phyloP scores from a whole-genome alignment of 805 yeast genomes.

The Candida hungchunana region DNA sequence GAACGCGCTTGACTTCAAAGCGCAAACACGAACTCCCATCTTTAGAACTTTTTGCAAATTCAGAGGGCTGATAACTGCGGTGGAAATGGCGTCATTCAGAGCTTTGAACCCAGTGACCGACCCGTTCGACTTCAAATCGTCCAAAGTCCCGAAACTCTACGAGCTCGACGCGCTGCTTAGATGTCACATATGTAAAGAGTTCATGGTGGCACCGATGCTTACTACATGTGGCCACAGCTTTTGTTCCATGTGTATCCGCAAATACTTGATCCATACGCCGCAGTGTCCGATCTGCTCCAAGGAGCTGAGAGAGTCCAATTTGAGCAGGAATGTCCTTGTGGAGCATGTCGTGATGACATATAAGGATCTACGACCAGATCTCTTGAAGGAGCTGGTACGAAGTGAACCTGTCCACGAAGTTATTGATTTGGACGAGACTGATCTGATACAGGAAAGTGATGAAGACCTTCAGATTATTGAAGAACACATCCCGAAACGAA shows the following conservation, averaged over 20 bases:
- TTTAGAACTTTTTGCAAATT: too few relatives aligned
- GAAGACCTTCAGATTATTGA: conserved; percentile 28
- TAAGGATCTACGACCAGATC: conserved; percentile 35
- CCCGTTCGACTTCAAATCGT: conserved; percentile 64
- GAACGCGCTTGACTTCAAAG: not conserved
- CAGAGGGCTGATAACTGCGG: too few relatives aligned
- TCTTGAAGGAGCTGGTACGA: conserved; percentile 34
- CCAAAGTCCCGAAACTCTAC: conserved; percentile 50
- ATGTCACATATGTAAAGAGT: conserved; percentile 87
- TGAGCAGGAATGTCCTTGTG: conserved; percentile 62
- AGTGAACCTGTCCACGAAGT: conserved; percentile 16
- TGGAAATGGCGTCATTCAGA: conserved; percentile 5
- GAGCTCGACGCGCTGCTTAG: conserved; percentile 68
- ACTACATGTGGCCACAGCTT: conserved; percentile 87
- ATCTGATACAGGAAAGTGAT: conserved; percentile 13
- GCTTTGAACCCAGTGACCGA: conserved; percentile 40
- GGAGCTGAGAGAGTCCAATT: conserved; percentile 63
- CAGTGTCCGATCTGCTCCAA: conserved; percentile 77
- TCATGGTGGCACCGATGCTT: conserved; percentile 70
- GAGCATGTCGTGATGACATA: conserved; percentile 66
- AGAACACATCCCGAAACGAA: conserved; percentile 23
- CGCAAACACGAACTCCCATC: too few relatives aligned
- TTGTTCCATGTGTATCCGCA: conserved; percentile 82
- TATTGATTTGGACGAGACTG: conserved; percentile 23
- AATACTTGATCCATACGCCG: conserved; percentile 53